Percentiles rank a stretch among this genome's conserved stretches.
These are phyloP conservation scores for Phlebopus sp. DNA, from an alignment of 1,284 basidiomycete species.

Conservation along the genomic window DNA sequence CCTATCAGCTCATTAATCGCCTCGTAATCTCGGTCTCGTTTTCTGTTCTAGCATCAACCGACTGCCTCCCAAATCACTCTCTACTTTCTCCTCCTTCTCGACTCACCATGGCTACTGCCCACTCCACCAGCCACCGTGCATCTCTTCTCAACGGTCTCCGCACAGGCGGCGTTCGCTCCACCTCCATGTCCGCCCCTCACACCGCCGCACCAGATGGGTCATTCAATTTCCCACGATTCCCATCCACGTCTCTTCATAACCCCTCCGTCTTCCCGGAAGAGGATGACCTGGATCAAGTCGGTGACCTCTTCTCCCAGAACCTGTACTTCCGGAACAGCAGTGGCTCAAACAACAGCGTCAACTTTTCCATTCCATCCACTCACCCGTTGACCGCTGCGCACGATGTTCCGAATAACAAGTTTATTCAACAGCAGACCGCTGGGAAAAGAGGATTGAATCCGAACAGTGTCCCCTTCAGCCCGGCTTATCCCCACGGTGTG, in stretches of 20 bases:
- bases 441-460: conserved; percentile 47
- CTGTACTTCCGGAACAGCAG: conserved; percentile 40
- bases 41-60: conserved; percentile 14
- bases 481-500: conserved; percentile 34
- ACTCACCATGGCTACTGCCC: conserved; percentile 53
- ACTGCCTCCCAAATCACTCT: conserved; percentile 18
- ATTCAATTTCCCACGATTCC: conserved; percentile 51
- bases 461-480: conserved; percentile 56
- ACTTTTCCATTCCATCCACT: conserved; percentile 11
- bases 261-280: conserved; percentile 42
- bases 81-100: conserved; percentile 35
- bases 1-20: conserved; percentile 15
- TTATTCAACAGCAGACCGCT: conserved; percentile 55
- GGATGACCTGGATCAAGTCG: conserved; percentile 59
- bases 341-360: conserved; percentile 33
- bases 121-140: conserved; percentile 63
- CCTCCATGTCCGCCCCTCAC: conserved; percentile 60
- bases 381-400: conserved; percentile 65
- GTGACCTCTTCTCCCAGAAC: conserved; percentile 52
- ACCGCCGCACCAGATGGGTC: conserved; percentile 62
- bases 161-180: conserved; percentile 78
- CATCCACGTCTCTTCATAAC: conserved; percentile 39
- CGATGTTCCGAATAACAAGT: conserved; percentile 62
- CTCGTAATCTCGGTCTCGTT: conserved; percentile 18
- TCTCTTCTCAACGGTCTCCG: conserved; percentile 81